Conservation (phyloP, 768 basidiomycete genomes). For the Termitomyces bulborhizus region DNA sequence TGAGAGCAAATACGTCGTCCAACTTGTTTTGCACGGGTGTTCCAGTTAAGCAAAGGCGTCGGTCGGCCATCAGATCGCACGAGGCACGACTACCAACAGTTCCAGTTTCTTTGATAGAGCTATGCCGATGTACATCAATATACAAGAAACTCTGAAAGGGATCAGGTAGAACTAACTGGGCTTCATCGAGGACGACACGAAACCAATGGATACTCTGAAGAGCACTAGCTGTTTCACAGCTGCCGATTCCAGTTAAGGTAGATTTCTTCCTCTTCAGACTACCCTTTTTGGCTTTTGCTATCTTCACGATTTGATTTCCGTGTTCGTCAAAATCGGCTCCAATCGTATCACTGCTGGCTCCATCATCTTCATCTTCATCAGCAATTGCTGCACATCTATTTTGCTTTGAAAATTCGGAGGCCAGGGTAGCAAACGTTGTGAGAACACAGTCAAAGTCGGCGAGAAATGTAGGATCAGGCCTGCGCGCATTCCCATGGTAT, state of each 20-base stretch:
- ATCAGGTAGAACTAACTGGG: conserved; percentile 56
- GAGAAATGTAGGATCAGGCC: conserved; percentile 79
- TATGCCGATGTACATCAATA: conserved; percentile 23
- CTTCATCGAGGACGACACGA: conserved; percentile 87
- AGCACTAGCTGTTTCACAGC: conserved; percentile 58
- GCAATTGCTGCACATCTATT: conserved; percentile 61
- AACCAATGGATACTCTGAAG: conserved; percentile 97
- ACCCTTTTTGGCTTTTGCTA: conserved; percentile 62
- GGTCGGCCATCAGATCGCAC: conserved; percentile 90
- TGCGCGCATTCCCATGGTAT: conserved; percentile 89
- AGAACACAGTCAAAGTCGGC: conserved; percentile 96
- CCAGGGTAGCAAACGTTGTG: conserved; percentile 94
- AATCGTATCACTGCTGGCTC: conserved; percentile 56
- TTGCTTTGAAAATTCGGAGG: conserved; percentile 92
- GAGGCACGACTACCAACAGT: conserved; percentile 94
- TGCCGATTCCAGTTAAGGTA: conserved; percentile 24
- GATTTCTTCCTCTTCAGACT: conserved; percentile 63
- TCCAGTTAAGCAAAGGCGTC: conserved; percentile 92
- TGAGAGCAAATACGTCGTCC: conserved; percentile 94
- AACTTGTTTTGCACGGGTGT: conserved; percentile 99
- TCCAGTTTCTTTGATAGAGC: conserved; percentile 93
- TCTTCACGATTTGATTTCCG: conserved; percentile 54
- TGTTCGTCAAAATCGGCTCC: conserved; percentile 62
- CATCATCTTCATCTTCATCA: conserved; percentile 68
- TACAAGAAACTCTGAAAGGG: not conserved